Evolutionary conservation across 1,284 basidiomycete species (phyloP).

Genomic region (Puccinia novopanici): DNA sequence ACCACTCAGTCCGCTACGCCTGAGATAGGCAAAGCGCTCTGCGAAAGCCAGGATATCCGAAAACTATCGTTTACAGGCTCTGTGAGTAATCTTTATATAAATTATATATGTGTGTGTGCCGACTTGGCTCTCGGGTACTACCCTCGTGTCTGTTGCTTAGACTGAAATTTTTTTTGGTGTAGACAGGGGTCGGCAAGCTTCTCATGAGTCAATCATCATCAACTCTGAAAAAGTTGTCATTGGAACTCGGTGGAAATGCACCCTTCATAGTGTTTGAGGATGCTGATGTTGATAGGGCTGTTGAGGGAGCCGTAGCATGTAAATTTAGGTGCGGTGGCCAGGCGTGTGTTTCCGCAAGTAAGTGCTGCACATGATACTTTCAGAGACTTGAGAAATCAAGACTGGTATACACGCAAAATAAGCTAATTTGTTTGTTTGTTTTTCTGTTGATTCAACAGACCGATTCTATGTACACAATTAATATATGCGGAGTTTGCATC

Average conservation of each 20-base stretch:
- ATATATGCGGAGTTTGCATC: constrained; percentile 84
- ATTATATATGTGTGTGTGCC: too few relatives aligned
- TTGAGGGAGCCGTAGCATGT: constrained; percentile 79
- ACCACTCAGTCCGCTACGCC: constrained; percentile 78
- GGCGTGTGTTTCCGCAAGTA: constrained; percentile 68
- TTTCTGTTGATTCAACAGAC: constrained; percentile 25
- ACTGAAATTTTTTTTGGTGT: too few relatives aligned
- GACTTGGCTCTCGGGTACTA: too few relatives aligned
- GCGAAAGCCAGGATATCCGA: constrained; percentile 65
- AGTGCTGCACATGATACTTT: not conserved
- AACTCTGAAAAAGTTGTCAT: constrained; percentile 90
- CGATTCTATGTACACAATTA: constrained; percentile 60
- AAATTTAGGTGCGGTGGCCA: constrained; percentile 94
- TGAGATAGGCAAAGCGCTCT: constrained; percentile 72
- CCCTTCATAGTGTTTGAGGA: constrained; percentile 97
- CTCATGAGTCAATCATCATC: constrained; percentile 78
- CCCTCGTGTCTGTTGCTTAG: constrained; percentile 37
- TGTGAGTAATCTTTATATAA: not conserved
- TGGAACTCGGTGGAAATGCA: constrained; percentile 71
- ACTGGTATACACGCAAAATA: too few relatives aligned
- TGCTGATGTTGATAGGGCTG: constrained; percentile 87
- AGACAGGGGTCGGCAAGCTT: constrained; percentile 85
- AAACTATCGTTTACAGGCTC: constrained; percentile 88
- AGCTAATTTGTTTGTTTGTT: not conserved
- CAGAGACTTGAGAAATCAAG: constrained; percentile 46